Conservation (phyloP, 306 rosid species). For the Glycine latifolia region DNA sequence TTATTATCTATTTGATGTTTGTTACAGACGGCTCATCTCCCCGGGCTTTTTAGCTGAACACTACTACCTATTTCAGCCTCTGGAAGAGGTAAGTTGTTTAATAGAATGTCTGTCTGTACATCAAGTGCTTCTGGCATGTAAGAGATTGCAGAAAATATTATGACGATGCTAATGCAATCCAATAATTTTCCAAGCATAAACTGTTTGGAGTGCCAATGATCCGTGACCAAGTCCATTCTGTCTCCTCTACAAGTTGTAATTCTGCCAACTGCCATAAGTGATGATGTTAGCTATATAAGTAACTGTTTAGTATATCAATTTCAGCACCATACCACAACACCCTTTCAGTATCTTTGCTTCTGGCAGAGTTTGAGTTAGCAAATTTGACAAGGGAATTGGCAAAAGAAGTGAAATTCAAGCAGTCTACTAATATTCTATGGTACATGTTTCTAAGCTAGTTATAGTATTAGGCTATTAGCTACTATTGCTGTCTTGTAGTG, state of each 20-base stretch:
- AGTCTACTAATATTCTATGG: background rate
- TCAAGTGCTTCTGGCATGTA: background rate
- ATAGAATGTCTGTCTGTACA: conserved; percentile 3
- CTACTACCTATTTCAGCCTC: background rate
- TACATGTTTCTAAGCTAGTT: conserved; percentile 17
- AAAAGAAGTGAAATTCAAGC: background rate
- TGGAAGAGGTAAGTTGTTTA: conserved; percentile 2
- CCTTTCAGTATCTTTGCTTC: conserved; percentile 20
- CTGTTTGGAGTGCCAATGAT: conserved; percentile 87
- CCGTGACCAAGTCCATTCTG: conserved; percentile 80
- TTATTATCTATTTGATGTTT: background rate
- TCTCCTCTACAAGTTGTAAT: conserved; percentile 60
- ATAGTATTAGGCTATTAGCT: background rate
- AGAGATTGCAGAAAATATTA: conserved; percentile 42
- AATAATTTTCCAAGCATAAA: conserved; percentile 67
- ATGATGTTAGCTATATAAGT: conserved; percentile 31
- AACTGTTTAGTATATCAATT: background rate
- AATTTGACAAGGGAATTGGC: background rate
- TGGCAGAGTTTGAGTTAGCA: background rate
- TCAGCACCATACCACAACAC: background rate
- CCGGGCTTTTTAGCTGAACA: background rate
- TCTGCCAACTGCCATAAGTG: conserved; percentile 76
- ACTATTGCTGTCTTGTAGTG: background rate
- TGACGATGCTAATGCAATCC: conserved; percentile 73
- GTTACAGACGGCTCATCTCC: background rate